Evolutionary conservation across 1,284 basidiomycete species (phyloP), one percentile per base, ranked within the genome.

Genomic region (Leccinum subspadiceum): DNA sequence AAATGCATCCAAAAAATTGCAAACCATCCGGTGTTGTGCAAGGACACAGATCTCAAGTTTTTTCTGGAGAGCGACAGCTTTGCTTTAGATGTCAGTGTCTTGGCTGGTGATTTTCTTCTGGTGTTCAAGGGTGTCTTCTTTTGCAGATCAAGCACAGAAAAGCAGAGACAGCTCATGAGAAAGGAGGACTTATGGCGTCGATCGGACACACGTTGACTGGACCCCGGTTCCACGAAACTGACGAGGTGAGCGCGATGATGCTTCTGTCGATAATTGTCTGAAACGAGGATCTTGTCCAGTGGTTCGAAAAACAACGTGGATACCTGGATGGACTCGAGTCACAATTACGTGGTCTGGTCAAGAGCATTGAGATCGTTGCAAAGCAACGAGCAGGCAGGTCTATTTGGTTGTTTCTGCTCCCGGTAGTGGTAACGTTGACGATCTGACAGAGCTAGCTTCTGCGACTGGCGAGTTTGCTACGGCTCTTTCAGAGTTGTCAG

Each of bases 51-150:
- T 70, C 74, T 98, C 63, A 88, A 85, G 72, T 75, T 94, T 61
- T 98, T 98, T 76, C 77, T 98, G 68, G 92, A 94, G 70, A 90
- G 88, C 63, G 93, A 96, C 74, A 87, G 82, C 6, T 95, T 96
- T 72, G 78, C 89, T 51, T 75, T 93, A 65, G 92, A 94, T 74
- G 87, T 92, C 74, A 87, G 79, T 59, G 58, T 8, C 54, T 50
- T 26, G 1, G 3, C 12, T 35, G 20, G 6, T 22, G 2, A 9
- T 12, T 52, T 48, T 20, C 10, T 59, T 64, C n/a, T 46, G 12
- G 48, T 20, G 20, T 8, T 61, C 4, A 53, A 12, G 13, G 26
- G 15, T 49, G 1, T 49, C 35, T 44, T 56, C 46, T 57, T 48
- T 53, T 58, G 49, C 69, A 95, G 93, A 92, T 95, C 66, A 95